A percentile compares a stretch with the other conserved stretches of the same genome.
These are phyloP conservation scores for Pichia eremophila DNA, from an alignment of 805 yeast species.

Conservation along the genomic window DNA sequence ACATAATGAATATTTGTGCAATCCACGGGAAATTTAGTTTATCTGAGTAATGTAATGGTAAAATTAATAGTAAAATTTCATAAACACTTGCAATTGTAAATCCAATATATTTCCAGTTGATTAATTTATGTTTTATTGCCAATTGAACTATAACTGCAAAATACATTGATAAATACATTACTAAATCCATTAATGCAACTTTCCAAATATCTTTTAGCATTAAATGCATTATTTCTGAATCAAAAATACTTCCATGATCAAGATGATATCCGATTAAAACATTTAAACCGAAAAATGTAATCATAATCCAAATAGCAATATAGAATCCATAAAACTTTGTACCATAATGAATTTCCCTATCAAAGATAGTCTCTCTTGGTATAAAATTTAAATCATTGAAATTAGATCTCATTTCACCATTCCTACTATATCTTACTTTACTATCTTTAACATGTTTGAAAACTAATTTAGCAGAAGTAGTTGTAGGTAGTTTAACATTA, in stretches of 20 bases:
- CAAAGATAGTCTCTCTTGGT: slow-evolving; percentile 42
- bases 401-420: slow-evolving; percentile 36
- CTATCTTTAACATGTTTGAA: slow-evolving; percentile 1
- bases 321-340: slow-evolving; percentile 69
- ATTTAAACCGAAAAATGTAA: slow-evolving; percentile 45
- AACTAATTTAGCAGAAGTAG: background rate
- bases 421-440: slow-evolving; percentile 16
- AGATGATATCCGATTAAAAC: slow-evolving; percentile 45
- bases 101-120: slow-evolving; percentile 61
- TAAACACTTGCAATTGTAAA: slow-evolving; percentile 47
- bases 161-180: slow-evolving; percentile 65
- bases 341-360: slow-evolving; percentile 34
- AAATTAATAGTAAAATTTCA: slow-evolving; percentile 44
- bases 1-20: slow-evolving; percentile 71
- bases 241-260: slow-evolving; percentile 33
- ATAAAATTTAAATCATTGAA: slow-evolving; percentile 46
- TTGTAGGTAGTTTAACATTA: background rate
- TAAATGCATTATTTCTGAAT: slow-evolving; percentile 46
- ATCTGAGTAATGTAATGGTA: slow-evolving; percentile 51
- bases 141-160: slow-evolving; percentile 51
- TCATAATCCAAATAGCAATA: slow-evolving; percentile 68
- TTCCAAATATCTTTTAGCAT: slow-evolving; percentile 52
- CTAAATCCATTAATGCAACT: slow-evolving; percentile 65
- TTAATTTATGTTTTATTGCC: slow-evolving; percentile 32
- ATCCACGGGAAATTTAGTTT: slow-evolving; percentile 71